Percentiles rank a stretch among this genome's conserved stretches.
phyloP scores from a whole-genome alignment of 179 eudicot genomes.

The Beta lomatogona region DNA sequence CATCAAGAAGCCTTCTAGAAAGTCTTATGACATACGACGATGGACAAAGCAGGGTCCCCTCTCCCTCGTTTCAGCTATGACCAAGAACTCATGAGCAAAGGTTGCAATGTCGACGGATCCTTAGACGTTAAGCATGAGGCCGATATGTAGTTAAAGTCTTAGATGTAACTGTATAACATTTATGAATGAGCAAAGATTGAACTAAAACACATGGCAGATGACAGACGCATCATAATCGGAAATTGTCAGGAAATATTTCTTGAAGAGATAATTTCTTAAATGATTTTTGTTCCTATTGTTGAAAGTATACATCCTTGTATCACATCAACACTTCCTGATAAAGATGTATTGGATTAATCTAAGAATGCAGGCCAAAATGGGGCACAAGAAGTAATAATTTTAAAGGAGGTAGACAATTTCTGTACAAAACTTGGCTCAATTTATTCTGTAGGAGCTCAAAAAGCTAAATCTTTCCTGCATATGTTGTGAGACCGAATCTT shows the following conservation, averaged over 20 bases:
- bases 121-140: background rate
- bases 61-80: constrained; percentile 59
- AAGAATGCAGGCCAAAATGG: background rate
- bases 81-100: constrained; percentile 45
- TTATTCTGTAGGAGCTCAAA: constrained; percentile 1
- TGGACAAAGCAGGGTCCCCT: constrained; percentile 84
- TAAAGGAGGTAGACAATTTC: constrained; percentile 20
- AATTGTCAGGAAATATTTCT: background rate
- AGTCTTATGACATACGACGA: constrained; percentile 55
- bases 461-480: constrained; percentile 17
- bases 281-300: constrained; percentile 14
- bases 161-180: background rate
- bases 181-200: background rate
- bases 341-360: constrained; percentile 1
- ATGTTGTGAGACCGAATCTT: constrained; percentile 28
- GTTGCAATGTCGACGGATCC: constrained; percentile 20
- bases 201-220: no score
- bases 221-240: background rate
- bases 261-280: constrained; percentile 2
- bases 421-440: constrained; percentile 33
- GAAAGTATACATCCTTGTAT: constrained; percentile 18
- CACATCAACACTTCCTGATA: constrained; percentile 11
- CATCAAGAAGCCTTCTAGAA: constrained; percentile 43
- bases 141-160: no score
- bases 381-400: constrained; percentile 1